These are phyloP conservation scores for Colletotrichum tabaci DNA, from an alignment of 2,329 filamentous ascomycete species.

Conservation along the genomic window DNA sequence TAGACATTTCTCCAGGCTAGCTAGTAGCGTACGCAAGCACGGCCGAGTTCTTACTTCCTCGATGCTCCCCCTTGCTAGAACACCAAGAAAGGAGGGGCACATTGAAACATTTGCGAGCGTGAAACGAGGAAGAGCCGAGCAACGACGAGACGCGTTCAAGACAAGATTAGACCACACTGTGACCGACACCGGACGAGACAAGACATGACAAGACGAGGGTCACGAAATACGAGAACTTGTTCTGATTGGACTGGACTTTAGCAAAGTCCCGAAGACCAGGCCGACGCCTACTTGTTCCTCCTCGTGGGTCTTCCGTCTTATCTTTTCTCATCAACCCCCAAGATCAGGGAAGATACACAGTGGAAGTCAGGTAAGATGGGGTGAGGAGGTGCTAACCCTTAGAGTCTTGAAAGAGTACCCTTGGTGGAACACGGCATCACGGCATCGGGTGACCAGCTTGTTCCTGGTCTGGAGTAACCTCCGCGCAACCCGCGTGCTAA, in stretches of 20 bases:
- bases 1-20: neutral
- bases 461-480: neutral
- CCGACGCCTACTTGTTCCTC: neutral
- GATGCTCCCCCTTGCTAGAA: neutral
- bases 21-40: neutral
- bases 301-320: conserved; percentile 4
- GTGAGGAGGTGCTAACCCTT: neutral
- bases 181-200: neutral
- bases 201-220: conserved; percentile 4
- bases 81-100: conserved; percentile 3
- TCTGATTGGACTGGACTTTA: conserved; percentile 8
- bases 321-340: neutral
- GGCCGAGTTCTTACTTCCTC: neutral
- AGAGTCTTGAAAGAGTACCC: neutral
- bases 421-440: neutral
- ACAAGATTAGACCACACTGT: conserved; percentile 18
- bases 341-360: neutral
- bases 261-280: conserved; percentile 16
- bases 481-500: neutral
- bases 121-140: conserved; percentile 34
- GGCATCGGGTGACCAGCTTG: neutral
- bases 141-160: conserved; percentile 23
- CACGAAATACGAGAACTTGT: conserved; percentile 6
- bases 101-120: conserved; percentile 27
- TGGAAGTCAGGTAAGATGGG: neutral